phyloP scores from a whole-genome alignment of 805 yeast species.

The Pichia rugopelliculosa region DNA sequence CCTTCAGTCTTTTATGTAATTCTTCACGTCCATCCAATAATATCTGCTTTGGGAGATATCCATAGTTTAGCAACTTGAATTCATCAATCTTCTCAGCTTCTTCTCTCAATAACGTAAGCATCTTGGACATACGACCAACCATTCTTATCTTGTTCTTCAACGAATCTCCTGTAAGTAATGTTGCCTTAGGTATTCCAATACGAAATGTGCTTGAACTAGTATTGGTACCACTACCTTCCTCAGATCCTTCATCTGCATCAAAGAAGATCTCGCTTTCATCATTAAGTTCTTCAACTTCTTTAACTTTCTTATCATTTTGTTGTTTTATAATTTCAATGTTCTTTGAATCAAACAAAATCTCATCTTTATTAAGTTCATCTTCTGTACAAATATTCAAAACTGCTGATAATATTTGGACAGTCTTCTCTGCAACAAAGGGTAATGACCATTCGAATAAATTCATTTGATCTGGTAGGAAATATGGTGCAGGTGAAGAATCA shows the following conservation, averaged over 20 bases:
- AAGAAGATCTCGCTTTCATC: background rate
- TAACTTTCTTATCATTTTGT: background rate
- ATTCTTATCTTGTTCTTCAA: slow-evolving; percentile 1
- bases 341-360: background rate
- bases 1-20: slow-evolving; percentile 52
- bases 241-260: background rate
- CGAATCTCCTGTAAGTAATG: background rate
- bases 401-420: slow-evolving; percentile 85
- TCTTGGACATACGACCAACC: slow-evolving; percentile 62
- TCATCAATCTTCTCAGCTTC: slow-evolving; percentile 82
- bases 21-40: slow-evolving; percentile 79
- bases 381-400: slow-evolving; percentile 91
- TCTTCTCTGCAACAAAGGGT: slow-evolving; percentile 95
- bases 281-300: background rate
- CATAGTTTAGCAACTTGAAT: slow-evolving; percentile 64
- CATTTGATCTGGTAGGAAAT: slow-evolving; percentile 94
- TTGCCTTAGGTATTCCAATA: too few species aligned
- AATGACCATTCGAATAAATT: slow-evolving; percentile 96
- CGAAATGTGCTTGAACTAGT: too few species aligned
- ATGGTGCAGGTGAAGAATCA: slow-evolving; percentile 89
- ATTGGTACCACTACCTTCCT: background rate
- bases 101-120: slow-evolving; percentile 82
- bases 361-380: slow-evolving; percentile 81
- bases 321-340: background rate
- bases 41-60: slow-evolving; percentile 80